These are phyloP conservation scores for Mrakia blollopis DNA, from an alignment of 768 basidiomycete genomes.

Conservation along the genomic window DNA sequence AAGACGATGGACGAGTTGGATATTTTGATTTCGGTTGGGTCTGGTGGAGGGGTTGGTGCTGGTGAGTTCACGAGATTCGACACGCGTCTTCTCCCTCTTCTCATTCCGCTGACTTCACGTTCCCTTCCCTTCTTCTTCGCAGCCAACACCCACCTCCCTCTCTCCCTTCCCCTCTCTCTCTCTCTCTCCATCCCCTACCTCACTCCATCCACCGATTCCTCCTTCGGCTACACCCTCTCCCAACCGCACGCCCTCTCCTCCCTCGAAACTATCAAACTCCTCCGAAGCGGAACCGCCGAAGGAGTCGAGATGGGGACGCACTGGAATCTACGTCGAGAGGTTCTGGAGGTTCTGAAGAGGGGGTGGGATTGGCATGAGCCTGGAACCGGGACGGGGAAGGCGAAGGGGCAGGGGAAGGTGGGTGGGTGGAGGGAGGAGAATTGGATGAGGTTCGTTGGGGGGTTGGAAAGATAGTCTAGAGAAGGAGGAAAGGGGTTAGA, in stretches of 20 bases:
- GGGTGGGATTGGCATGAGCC: constrained; percentile 2
- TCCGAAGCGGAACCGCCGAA: background rate
- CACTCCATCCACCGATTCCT: background rate
- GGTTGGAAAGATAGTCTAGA: background rate
- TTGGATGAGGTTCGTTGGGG: background rate
- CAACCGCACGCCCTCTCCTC: background rate
- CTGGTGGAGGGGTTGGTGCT: too few relatives aligned
- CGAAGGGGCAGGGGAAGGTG: background rate
- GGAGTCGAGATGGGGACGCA: constrained; percentile 13
- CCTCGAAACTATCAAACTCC: background rate
- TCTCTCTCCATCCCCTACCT: background rate
- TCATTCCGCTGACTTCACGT: background rate
- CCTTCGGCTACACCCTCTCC: background rate
- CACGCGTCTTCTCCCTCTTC: too few relatives aligned
- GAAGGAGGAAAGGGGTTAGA: too few relatives aligned
- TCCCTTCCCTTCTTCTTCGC: background rate
- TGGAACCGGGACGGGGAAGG: too few relatives aligned
- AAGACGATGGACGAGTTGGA: constrained; percentile 1
- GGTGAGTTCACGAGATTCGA: background rate
- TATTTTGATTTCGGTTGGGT: background rate
- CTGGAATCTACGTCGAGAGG: background rate
- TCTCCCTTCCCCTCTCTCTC: constrained; percentile 8
- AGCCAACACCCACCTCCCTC: background rate
- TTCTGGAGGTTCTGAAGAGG: background rate
- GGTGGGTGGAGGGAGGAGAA: background rate